These are phyloP conservation scores for Suillus cothurnatus DNA, from an alignment of 768 basidiomycete genomes.

Conservation along the genomic window DNA sequence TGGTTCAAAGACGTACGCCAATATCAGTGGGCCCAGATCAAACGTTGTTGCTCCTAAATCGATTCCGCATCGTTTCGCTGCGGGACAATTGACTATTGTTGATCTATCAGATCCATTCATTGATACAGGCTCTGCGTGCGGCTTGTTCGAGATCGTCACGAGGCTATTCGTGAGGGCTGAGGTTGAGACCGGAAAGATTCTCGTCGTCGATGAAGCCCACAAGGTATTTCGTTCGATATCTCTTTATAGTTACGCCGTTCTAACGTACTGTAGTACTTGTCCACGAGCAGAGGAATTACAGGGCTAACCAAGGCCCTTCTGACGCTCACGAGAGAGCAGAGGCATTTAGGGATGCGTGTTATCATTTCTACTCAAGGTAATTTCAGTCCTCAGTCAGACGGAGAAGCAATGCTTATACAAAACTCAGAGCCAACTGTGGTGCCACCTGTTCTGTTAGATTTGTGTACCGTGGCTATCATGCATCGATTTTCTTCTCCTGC, in stretches of 20 bases:
- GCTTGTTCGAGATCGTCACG: constrained; percentile 61
- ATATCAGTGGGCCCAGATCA: background rate
- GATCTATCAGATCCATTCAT: constrained; percentile 69
- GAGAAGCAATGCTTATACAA: constrained; percentile 5
- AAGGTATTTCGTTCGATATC: constrained; percentile 41
- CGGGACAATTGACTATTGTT: constrained; percentile 59
- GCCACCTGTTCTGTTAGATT: constrained; percentile 57
- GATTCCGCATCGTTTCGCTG: constrained; percentile 35
- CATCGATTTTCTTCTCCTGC: constrained; percentile 67
- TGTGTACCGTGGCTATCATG: constrained; percentile 56
- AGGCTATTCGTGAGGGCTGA: constrained; percentile 57
- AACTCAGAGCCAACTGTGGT: constrained; percentile 61
- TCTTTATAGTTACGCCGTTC: background rate
- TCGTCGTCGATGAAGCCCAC: constrained; percentile 68
- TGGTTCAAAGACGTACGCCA: background rate
- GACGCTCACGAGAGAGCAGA: constrained; percentile 58
- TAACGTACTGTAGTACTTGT: constrained; percentile 40
- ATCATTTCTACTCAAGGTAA: constrained; percentile 67
- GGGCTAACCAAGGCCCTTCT: constrained; percentile 55
- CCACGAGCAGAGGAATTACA: constrained; percentile 38
- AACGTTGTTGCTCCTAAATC: background rate
- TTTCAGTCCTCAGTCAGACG: background rate
- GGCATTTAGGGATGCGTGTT: constrained; percentile 64
- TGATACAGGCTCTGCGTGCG: constrained; percentile 58
- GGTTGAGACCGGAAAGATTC: constrained; percentile 55